Conservation (phyloP, 2,329 filamentous ascomycete species). For the Neocatenulostroma microsporum region DNA sequence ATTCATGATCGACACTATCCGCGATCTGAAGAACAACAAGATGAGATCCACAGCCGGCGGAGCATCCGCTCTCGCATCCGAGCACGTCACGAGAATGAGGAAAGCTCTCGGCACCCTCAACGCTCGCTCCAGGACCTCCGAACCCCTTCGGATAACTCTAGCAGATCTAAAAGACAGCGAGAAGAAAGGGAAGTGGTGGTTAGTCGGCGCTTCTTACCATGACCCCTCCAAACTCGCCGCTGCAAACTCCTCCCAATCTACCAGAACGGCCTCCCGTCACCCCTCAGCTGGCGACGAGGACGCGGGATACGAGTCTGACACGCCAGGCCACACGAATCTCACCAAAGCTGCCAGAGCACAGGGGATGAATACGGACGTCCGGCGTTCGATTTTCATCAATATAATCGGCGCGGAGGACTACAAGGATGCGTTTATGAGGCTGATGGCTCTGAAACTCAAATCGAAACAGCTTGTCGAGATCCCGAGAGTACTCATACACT, state of each 20-base stretch:
- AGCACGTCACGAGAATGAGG: constrained; percentile 81
- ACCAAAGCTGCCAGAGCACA: constrained; percentile 67
- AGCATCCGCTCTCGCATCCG: constrained; percentile 64
- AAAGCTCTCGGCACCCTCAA: constrained; percentile 78
- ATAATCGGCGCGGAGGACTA: constrained; percentile 79
- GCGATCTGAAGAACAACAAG: constrained; percentile 84
- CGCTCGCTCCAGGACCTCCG: constrained; percentile 60
- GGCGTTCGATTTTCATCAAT: constrained; percentile 85
- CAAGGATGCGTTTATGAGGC: constrained; percentile 71
- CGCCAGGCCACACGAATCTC: constrained; percentile 49
- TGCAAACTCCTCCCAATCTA: constrained; percentile 9
- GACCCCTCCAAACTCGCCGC: constrained; percentile 30
- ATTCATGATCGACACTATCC: constrained; percentile 97
- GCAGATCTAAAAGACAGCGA: constrained; percentile 75
- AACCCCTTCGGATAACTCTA: constrained; percentile 74
- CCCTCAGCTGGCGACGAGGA: constrained; percentile 18
- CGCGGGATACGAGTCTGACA: constrained; percentile 18
- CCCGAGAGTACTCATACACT: constrained; percentile 78
- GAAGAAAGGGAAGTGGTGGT: constrained; percentile 95
- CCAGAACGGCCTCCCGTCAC: background rate
- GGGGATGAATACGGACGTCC: constrained; percentile 78
- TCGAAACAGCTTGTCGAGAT: constrained; percentile 75
- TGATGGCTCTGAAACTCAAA: constrained; percentile 77
- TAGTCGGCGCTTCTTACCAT: constrained; percentile 88
- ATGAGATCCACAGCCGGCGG: constrained; percentile 64